Evolutionary conservation across 2,329 filamentous ascomycete species (phyloP), one percentile per base, ranked within the genome.

Genomic region (Zymoseptoria ardabiliae): DNA sequence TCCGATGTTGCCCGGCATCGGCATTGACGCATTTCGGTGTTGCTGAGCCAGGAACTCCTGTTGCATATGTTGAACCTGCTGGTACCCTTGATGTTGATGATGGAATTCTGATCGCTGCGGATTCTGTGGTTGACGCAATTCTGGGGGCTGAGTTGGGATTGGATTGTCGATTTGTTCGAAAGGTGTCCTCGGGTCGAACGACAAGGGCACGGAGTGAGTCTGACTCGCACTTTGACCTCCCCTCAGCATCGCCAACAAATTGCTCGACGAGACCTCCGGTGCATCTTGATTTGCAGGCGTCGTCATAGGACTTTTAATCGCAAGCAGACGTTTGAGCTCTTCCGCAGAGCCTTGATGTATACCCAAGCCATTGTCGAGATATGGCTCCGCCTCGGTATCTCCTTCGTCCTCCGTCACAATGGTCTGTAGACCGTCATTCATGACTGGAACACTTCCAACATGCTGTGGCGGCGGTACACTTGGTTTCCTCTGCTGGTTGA

Each of bases 401-500:
- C 30, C 63, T 54, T 65, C 63, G 35, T 66, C 63, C 20, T 66
- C 65, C 9, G 61, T 63, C n/a, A 59, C 56, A 22, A 52, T 57
- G 4, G 61, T 54, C 30, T 61, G 61, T 2, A 60, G 28, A 50
- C 55, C 60, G 45, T 62, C 55, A 13, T 63, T 55, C 17, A 61
- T 56, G 11, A 53, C 49, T 2, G 61, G 62, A 17, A 62, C 21
- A 45, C 30, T 59, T n/a, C 57, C 51, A 55, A 63, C 57, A 59
- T 64, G 52, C 20, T 41, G 17, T 48, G 28, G 28, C 45, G 55
- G 55, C 11, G 56, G 20, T 30, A 57, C 58, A 66, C 90, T 89
- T n/a, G 82, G 80, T 75, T 87, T 91, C 77, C 85, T 88, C 75
- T 96, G 90, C 64, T 88, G 84, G n/a, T 85, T 79, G 53, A 97